Base-by-base conservation (phyloP, 768 basidiomycete species). In the Termitomyces eurrhizus region DNA sequence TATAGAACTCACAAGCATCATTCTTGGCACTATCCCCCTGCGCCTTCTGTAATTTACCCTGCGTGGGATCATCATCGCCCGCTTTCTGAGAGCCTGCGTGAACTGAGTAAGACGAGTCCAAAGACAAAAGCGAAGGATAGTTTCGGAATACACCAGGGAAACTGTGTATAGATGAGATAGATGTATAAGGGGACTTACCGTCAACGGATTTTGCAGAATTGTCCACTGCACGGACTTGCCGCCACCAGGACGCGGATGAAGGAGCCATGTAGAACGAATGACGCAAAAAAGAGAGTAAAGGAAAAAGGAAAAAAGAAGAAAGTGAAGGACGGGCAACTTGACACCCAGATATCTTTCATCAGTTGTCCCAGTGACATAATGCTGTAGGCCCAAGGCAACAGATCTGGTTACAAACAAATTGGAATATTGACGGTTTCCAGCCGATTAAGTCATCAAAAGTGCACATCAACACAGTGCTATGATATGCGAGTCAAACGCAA, bases 241-340 rank as follows among this genome's bases (percentile, higher is more conserved):
- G 68, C 64, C 65, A 56, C 67, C 65, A 62, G 65, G 67, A 63
- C 67, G 60, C 36, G 62, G 21, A 58, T 54, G 63, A 57, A 48
- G 64, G 67, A 59, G 62, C 59, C 68, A 68, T 69, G 52, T 46
- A 35, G 36, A 58, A 57, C 13, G 44, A 65, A 58, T 42, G 57
- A 52, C 56, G 18, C 41, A n/a, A 51, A 61, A 62, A 57, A 48
- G 57, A 52, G 54, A 46, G 24, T 6, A 41, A 59, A 56, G 59
- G 50, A 39, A 59, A 52, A 57, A 56, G 54, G 37, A 56, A 48
- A 59, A 56, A 44, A 49, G 52, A 53, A 46, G 51, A 58, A 46
- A 21, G 33, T 9, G 39, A 62, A 57, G 46, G 46, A 64, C 57
- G 39, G 48, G 51, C 58, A 32, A 60, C 58, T 41, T 33, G 50